Evolutionary conservation across 345 rosid genomes (phyloP).

Genomic region (Cardamine resedifolia): DNA sequence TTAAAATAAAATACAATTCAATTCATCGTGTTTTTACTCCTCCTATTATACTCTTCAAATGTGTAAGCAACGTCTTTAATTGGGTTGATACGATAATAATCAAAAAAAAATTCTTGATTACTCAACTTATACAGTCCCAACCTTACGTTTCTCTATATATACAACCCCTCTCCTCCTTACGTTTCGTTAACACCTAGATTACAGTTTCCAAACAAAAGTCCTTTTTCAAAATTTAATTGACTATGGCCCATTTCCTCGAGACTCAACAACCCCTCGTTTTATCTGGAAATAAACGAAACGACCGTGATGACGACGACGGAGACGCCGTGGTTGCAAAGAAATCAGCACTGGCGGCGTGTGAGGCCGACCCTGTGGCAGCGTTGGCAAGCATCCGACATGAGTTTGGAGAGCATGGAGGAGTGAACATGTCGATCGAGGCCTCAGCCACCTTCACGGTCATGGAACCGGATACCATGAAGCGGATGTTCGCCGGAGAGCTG

Average conservation of each 20-base stretch:
- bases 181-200: neutral
- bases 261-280: conserved; percentile 35
- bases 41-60: neutral
- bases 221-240: neutral
- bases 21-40: neutral
- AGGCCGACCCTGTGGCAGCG: conserved; percentile 76
- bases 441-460: conserved; percentile 99
- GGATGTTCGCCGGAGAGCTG: conserved; percentile 91
- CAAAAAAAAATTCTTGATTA: neutral
- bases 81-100: neutral
- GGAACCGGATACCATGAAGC: conserved; percentile 95
- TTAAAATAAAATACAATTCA: neutral
- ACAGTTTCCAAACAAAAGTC: conserved; percentile 4
- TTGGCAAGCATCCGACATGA: conserved; percentile 79
- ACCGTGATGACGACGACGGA: conserved; percentile 45
- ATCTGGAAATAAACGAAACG: conserved; percentile 56
- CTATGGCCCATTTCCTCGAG: conserved; percentile 48
- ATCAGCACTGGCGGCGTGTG: conserved; percentile 37
- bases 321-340: conserved; percentile 53
- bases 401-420: conserved; percentile 98
- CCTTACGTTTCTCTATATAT: neutral
- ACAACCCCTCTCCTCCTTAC: neutral
- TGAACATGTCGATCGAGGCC: conserved; percentile 97
- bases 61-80: neutral
- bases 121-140: neutral